Evolutionary conservation across 495 filamentous ascomycete species (phyloP), one percentile per base, ranked within the genome.

Genomic region (Trichoderma asperelloides): DNA sequence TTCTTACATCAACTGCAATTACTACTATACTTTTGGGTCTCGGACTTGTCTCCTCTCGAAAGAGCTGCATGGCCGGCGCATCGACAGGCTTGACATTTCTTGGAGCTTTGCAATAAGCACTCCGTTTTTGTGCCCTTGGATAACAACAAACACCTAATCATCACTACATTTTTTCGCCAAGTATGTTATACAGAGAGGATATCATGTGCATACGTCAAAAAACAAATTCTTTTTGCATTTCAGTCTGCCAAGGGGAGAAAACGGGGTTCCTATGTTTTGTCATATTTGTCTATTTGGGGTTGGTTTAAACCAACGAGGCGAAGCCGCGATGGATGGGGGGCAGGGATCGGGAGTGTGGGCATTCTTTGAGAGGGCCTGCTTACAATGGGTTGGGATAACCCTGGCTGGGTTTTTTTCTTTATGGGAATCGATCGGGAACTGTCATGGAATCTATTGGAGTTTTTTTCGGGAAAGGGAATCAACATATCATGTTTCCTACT

Each of bases 41-140:
- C 13, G 43, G 15, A 15, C 5, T 13, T 47, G 43, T 16, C 18
- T n/a, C 21, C 47, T 25, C n/a, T 60, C 8, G 55, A 60, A 60
- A 28, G 55, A 60, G 55, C 55, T 60, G 55, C 55, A 60, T 60
- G 23, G 55, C 55, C 55, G 55, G 55, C 55, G 55, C 55, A 60
- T 60, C 55, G 27, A 60, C 51, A 60, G 51, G 12, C 1, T 21
- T 9, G 23, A 60, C 51, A 60, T 1, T n/a, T 60, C 51, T 60
- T 60, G 23, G 23, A 11, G 23, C 21, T 28, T 33, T 33, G 30
- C 30, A 33, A 33, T 33, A 33, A 6, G 30, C 6, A 33, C 30
- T 45, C 43, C 43, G 43, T 45, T 45, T 45, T 13, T 45, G 43
- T n/a, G 13, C 43, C 13, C 43, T n/a, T n/a, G n/a, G n/a, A 47